A percentile compares a stretch with the other conserved stretches of the same genome.
These are phyloP conservation scores for Typha latifolia DNA, from an alignment of 176 grass and related monocot genomes.

Conservation along the genomic window DNA sequence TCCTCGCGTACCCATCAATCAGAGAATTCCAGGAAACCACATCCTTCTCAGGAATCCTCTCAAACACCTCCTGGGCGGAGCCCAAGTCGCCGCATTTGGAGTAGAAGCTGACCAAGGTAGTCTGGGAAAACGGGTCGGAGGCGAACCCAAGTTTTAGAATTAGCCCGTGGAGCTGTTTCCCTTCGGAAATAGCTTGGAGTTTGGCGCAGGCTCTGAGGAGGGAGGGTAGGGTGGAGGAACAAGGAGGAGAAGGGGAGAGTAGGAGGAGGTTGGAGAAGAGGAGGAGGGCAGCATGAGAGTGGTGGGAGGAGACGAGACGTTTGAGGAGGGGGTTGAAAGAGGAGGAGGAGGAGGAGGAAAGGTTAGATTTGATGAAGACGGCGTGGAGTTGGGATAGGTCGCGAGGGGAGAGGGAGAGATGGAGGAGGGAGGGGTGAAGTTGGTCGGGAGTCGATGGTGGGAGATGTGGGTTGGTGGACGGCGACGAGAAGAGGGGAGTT, in stretches of 20 bases:
- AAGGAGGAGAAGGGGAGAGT: not conserved
- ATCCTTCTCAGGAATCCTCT: not conserved
- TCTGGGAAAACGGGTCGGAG: not conserved
- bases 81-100: conserved; percentile 2
- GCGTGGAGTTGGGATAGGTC: not conserved
- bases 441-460: not conserved
- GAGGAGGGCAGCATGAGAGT: not conserved
- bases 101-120: conserved; percentile 8
- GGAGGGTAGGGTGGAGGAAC: not conserved
- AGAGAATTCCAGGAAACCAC: conserved; percentile 1
- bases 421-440: not conserved
- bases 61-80: not conserved
- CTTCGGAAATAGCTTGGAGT: not conserved
- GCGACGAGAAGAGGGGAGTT: not conserved
- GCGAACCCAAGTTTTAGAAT: not conserved
- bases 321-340: not conserved
- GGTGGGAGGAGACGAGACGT: not conserved
- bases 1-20: conserved; percentile 1
- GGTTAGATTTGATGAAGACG: not conserved
- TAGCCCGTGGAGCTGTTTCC: conserved; percentile 3
- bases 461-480: not conserved
- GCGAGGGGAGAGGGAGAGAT: not conserved
- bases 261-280: not conserved
- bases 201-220: not conserved
- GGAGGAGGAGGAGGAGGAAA: not conserved